A percentile compares a stretch with the other conserved stretches of the same genome.
Conservation (phyloP, 2,329 filamentous ascomycete genomes). For the Calycina herbarum region DNA sequence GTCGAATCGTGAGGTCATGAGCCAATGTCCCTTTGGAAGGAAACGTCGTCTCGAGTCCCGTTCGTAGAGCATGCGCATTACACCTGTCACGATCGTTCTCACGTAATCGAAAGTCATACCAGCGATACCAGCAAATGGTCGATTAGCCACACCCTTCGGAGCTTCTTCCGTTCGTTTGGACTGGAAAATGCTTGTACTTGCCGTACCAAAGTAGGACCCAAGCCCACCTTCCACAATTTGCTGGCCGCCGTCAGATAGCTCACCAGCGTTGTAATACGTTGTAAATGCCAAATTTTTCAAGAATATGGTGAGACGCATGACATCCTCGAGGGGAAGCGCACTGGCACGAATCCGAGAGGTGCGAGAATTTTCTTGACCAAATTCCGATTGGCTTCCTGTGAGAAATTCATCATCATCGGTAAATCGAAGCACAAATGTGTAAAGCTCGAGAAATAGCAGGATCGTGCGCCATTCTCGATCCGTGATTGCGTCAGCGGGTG, state of each 20-base stretch:
- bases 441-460: slow-evolving; percentile 88
- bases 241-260: slow-evolving; percentile 51
- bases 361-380: slow-evolving; percentile 41
- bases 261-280: slow-evolving; percentile 78
- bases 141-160: slow-evolving; percentile 31
- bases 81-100: slow-evolving; percentile 73
- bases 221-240: slow-evolving; percentile 43
- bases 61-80: slow-evolving; percentile 88
- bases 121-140: slow-evolving; percentile 59
- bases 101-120: slow-evolving; percentile 78
- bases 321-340: slow-evolving; percentile 68
- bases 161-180: slow-evolving; percentile 18
- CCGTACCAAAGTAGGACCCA: slow-evolving; percentile 46
- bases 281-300: slow-evolving; percentile 90
- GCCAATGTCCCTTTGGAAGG: slow-evolving; percentile 81
- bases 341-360: slow-evolving; percentile 57
- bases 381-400: slow-evolving; percentile 50
- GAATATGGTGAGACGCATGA: slow-evolving; percentile 76
- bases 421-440: slow-evolving; percentile 86
- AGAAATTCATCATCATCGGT: slow-evolving; percentile 98
- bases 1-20: slow-evolving; percentile 86
- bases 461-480: slow-evolving; percentile 79
- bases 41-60: slow-evolving; percentile 87
- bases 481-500: slow-evolving; percentile 23
- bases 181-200: slow-evolving; percentile 23